phyloP scores from a whole-genome alignment of 176 grass and related monocot genomes.

The Secale cereale region DNA sequence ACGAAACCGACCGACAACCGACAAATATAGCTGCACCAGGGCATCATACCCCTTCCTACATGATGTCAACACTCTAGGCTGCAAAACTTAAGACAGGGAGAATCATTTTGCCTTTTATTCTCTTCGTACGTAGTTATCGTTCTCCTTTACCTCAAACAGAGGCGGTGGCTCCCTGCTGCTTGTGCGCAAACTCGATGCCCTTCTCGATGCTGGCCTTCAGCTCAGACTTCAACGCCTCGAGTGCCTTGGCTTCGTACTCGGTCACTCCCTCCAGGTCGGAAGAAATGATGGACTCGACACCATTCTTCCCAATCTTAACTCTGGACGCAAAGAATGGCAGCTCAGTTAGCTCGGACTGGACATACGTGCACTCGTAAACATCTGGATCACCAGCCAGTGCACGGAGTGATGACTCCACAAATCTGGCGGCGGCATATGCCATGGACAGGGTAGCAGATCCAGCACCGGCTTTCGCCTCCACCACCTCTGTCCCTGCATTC shows the following conservation, averaged over 20 bases:
- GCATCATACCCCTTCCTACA: conserved; percentile 27
- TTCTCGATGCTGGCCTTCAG: conserved; percentile 86
- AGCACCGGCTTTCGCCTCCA: conserved; percentile 81
- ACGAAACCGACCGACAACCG: conserved; percentile 2
- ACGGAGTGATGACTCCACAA: conserved; percentile 66
- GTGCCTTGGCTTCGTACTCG: conserved; percentile 60
- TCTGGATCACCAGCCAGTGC: conserved; percentile 63
- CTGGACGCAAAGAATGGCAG: conserved; percentile 80
- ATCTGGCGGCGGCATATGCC: conserved; percentile 79
- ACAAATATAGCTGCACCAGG: background rate
- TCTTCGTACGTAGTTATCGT: background rate
- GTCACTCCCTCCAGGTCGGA: conserved; percentile 56
- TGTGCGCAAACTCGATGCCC: conserved; percentile 50
- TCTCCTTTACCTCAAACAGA: conserved; percentile 41
- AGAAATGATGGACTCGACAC: conserved; percentile 57
- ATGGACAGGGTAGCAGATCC: conserved; percentile 82
- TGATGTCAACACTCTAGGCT: conserved; percentile 21
- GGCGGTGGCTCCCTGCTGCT: conserved; percentile 46
- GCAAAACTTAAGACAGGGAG: conserved; percentile 43
- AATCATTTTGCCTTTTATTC: conserved; percentile 32
- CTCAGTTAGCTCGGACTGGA: conserved; percentile 65
- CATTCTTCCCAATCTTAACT: conserved; percentile 73
- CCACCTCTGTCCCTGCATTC: conserved; percentile 78
- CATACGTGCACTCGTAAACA: conserved; percentile 80
- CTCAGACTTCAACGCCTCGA: conserved; percentile 65